These are phyloP conservation scores for Myriosclerotinia scirpicola DNA, from an alignment of 2,329 filamentous ascomycete genomes.

Conservation along the genomic window DNA sequence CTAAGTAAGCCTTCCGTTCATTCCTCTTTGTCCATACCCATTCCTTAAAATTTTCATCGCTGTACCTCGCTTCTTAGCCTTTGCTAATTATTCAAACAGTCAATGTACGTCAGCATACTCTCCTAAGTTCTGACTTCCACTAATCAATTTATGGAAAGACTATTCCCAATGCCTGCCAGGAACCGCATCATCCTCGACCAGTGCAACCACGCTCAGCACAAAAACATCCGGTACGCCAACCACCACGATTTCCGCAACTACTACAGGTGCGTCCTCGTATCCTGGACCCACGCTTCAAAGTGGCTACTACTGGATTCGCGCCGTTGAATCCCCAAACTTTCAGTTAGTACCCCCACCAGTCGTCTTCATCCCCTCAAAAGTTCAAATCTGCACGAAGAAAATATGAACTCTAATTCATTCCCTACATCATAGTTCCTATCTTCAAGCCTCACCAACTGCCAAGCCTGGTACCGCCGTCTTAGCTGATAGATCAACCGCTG, in stretches of 20 bases:
- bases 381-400: neutral
- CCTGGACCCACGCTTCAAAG: slow-evolving; percentile 19
- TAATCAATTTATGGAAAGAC: slow-evolving; percentile 8
- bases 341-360: slow-evolving; percentile 42
- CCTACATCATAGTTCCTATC: slow-evolving; percentile 40
- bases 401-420: neutral
- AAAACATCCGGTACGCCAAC: slow-evolving; percentile 25
- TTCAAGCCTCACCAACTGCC: slow-evolving; percentile 50
- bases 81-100: neutral
- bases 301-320: slow-evolving; percentile 51
- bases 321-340: slow-evolving; percentile 57
- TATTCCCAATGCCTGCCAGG: slow-evolving; percentile 45
- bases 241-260: slow-evolving; percentile 32
- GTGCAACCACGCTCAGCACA: slow-evolving; percentile 25
- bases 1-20: slow-evolving; percentile 34
- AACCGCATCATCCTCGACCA: slow-evolving; percentile 30
- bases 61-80: neutral
- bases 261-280: slow-evolving; percentile 1
- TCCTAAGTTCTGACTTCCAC: neutral
- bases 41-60: neutral
- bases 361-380: neutral
- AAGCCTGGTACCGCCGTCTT: slow-evolving; percentile 52
- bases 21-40: neutral
- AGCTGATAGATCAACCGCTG: slow-evolving; percentile 52
- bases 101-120: slow-evolving; percentile 35